Evolutionary conservation across 2,329 filamentous ascomycete genomes (phyloP).

Genomic region (Intubia oerlemansii): DNA sequence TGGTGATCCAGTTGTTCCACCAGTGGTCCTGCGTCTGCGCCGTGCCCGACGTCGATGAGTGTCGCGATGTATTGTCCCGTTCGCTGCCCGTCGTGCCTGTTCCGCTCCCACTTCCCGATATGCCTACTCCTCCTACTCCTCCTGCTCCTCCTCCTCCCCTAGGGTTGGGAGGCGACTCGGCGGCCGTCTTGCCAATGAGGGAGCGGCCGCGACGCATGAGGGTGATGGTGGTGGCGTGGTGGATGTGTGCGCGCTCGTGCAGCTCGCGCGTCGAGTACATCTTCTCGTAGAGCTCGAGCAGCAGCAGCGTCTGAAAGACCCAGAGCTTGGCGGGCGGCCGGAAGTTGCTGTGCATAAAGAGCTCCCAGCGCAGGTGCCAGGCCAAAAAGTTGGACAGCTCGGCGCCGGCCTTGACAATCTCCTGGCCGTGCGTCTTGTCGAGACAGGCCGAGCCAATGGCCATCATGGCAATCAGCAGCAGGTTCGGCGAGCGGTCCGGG

Average conservation of each 20-base stretch:
- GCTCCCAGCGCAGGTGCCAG: slow-evolving; percentile 86
- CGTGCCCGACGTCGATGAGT: slow-evolving; percentile 37
- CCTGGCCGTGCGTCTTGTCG: slow-evolving; percentile 58
- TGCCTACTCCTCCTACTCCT: no score
- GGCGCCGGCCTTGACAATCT: slow-evolving; percentile 54
- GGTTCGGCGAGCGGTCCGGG: slow-evolving; percentile 64
- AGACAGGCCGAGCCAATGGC: slow-evolving; percentile 79
- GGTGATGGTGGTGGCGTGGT: slow-evolving; percentile 87
- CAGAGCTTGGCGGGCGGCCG: slow-evolving; percentile 83
- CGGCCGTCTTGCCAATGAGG: slow-evolving; percentile 63
- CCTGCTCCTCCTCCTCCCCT: no score
- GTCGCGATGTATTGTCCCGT: slow-evolving; percentile 31
- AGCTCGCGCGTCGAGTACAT: slow-evolving; percentile 86
- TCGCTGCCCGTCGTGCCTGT: slow-evolving; percentile 42
- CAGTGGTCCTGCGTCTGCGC: slow-evolving; percentile 46
- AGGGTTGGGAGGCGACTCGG: slow-evolving; percentile 63
- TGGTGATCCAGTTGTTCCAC: slow-evolving; percentile 93
- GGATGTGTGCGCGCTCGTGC: slow-evolving; percentile 88
- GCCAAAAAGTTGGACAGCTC: slow-evolving; percentile 77
- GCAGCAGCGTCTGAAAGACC: slow-evolving; percentile 79
- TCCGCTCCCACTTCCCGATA: no score
- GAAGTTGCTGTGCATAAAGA: slow-evolving; percentile 82
- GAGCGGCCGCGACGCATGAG: slow-evolving; percentile 88
- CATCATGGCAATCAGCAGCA: slow-evolving; percentile 75
- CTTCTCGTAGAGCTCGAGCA: slow-evolving; percentile 91